phyloP scores from a whole-genome alignment of 2,329 filamentous ascomycete genomes.

The Pseudocercospora musae region DNA sequence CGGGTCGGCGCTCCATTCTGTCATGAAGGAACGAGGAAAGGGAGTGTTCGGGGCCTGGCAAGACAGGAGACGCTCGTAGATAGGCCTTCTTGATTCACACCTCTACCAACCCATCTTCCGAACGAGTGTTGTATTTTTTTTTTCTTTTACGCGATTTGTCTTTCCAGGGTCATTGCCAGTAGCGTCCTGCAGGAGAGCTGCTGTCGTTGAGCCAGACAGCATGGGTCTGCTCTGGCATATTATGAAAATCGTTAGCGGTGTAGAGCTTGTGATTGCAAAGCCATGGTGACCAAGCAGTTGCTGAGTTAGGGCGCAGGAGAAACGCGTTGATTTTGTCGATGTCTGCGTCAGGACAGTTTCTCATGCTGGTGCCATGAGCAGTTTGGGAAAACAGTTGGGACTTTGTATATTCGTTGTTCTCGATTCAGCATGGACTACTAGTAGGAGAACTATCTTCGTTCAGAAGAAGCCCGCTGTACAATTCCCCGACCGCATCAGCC shows the following conservation, averaged over 20 bases:
- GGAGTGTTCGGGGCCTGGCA: too few species aligned
- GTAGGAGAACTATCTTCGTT: neutral
- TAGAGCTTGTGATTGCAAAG: neutral
- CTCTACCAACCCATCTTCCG: too few species aligned
- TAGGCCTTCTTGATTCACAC: too few species aligned
- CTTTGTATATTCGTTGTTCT: neutral
- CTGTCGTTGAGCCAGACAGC: neutral
- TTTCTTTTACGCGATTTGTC: neutral
- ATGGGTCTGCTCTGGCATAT: neutral
- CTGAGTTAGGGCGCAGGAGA: neutral
- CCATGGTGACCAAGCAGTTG: neutral
- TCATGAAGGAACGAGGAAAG: too few species aligned
- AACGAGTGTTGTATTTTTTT: neutral
- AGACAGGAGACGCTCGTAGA: too few species aligned
- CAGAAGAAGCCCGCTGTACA: neutral
- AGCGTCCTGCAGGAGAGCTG: neutral
- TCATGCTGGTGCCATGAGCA: neutral
- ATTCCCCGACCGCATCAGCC: neutral
- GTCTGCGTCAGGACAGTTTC: neutral
- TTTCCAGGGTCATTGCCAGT: neutral
- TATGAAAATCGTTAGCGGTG: neutral
- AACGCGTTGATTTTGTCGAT: neutral
- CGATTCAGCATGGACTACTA: neutral
- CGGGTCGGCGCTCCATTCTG: neutral
- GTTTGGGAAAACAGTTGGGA: neutral